A percentile compares a stretch with the other conserved stretches of the same genome.
phyloP scores from a whole-genome alignment of 1,284 basidiomycete species.

The Gymnopus androsaceus region DNA sequence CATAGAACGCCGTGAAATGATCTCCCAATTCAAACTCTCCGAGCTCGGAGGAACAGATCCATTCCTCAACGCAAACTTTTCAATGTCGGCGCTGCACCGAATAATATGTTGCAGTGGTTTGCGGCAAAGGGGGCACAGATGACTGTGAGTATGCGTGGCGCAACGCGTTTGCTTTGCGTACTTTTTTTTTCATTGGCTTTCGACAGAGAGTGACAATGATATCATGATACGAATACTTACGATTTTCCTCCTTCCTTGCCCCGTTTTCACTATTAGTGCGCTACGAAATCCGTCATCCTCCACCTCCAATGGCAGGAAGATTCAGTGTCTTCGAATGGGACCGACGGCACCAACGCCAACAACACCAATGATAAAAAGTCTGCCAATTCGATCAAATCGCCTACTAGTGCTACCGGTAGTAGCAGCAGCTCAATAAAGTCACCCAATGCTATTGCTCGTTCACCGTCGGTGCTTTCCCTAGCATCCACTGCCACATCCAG shows the following conservation, averaged over 20 bases:
- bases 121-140: slow-evolving; percentile 88
- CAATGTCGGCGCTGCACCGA: slow-evolving; percentile 75
- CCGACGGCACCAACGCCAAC: background rate
- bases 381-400: background rate
- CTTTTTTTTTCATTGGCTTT: no score
- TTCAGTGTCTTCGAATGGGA: slow-evolving; percentile 27
- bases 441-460: background rate
- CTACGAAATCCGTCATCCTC: slow-evolving; percentile 84
- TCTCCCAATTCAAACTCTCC: slow-evolving; percentile 85
- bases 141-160: slow-evolving; percentile 74
- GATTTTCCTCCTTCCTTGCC: background rate
- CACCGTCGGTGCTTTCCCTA: slow-evolving; percentile 3
- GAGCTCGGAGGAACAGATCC: slow-evolving; percentile 76
- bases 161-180: no score
- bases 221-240: no score
- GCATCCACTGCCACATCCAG: slow-evolving; percentile 1
- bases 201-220: no score
- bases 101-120: slow-evolving; percentile 91
- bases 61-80: slow-evolving; percentile 64
- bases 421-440: background rate
- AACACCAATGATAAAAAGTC: background rate
- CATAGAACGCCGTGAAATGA: slow-evolving; percentile 82
- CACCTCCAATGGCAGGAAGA: slow-evolving; percentile 87
- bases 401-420: background rate
- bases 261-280: slow-evolving; percentile 55